phyloP scores from a whole-genome alignment of 805 yeast species.

The Lipomyces sp. region DNA sequence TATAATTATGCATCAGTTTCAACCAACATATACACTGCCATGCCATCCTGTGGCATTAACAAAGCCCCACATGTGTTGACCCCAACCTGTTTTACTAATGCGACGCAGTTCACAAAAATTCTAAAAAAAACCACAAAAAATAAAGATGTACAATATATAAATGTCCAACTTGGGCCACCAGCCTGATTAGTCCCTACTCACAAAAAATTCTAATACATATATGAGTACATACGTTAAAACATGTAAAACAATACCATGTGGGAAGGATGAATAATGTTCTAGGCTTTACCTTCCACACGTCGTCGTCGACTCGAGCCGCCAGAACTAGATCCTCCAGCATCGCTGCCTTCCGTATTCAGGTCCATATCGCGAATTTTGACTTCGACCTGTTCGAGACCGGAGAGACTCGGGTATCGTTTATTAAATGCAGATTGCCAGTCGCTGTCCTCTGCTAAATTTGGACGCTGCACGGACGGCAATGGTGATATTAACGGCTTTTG shows the following conservation, averaged over 20 bases:
- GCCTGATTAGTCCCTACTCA: background rate
- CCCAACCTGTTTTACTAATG: background rate
- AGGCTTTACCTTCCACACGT: background rate
- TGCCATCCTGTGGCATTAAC: no score
- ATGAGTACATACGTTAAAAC: background rate
- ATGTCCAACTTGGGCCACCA: background rate
- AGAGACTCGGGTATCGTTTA: constrained; percentile 11
- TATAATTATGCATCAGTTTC: no score
- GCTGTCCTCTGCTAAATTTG: background rate
- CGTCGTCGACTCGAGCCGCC: background rate
- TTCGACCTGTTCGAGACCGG: constrained; percentile 11
- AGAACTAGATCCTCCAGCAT: background rate
- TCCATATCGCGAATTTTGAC: constrained; percentile 7
- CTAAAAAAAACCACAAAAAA: background rate
- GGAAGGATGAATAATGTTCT: background rate
- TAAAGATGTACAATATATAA: background rate
- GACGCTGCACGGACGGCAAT: background rate
- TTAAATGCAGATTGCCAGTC: constrained; percentile 13
- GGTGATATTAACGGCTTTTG: constrained; percentile 1
- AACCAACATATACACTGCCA: no score
- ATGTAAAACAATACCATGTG: background rate
- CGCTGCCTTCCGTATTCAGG: background rate
- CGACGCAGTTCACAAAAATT: background rate
- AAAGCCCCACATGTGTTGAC: no score
- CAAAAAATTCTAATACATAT: background rate